Conservation (phyloP, 257 asterid genomes). For the Ocimum tenuiflorum region DNA sequence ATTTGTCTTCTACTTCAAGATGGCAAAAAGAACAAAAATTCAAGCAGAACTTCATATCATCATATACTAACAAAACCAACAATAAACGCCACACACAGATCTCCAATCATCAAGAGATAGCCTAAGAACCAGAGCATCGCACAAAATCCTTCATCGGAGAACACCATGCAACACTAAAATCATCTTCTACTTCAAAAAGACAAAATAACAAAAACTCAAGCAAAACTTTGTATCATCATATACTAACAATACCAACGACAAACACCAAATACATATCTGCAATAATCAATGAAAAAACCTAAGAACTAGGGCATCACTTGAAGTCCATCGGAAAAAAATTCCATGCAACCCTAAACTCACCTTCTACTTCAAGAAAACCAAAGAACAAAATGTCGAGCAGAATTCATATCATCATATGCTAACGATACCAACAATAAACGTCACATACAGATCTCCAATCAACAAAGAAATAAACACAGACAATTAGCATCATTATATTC, state of each 20-base stretch:
- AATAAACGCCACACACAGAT: constrained; percentile 1
- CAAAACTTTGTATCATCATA: too few relatives aligned
- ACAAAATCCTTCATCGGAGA: too few relatives aligned
- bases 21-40: not conserved
- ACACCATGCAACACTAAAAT: too few relatives aligned
- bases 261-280: too few relatives aligned
- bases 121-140: too few relatives aligned
- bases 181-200: too few relatives aligned
- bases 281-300: too few relatives aligned
- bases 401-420: not conserved
- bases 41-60: not conserved
- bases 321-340: not conserved
- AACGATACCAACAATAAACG: not conserved
- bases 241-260: too few relatives aligned
- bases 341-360: not conserved
- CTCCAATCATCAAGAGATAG: not conserved
- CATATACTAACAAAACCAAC: not conserved
- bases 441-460: not conserved
- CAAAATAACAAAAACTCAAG: too few relatives aligned
- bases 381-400: not conserved
- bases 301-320: too few relatives aligned
- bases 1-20: not conserved
- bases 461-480: not conserved
- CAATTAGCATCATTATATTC: not conserved
- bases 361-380: not conserved